Evolutionary conservation across 805 yeast genomes (phyloP).

Genomic region (Barnettozyma californica): DNA sequence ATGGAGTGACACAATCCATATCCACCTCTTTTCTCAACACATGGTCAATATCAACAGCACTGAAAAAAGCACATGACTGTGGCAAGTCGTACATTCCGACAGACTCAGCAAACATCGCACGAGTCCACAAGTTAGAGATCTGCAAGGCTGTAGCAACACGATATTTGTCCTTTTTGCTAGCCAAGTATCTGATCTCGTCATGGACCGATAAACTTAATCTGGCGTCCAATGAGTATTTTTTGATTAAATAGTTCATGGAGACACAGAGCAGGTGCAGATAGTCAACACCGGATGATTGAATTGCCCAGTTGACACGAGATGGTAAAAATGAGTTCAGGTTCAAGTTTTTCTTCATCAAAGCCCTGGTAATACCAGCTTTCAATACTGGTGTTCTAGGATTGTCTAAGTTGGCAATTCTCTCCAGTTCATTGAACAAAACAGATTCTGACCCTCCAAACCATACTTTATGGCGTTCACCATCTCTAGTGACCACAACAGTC

Average conservation of each 20-base stretch:
- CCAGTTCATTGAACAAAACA: conserved; percentile 82
- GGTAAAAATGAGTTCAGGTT: conserved; percentile 68
- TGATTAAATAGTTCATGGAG: conserved; percentile 78
- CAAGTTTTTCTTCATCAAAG: conserved; percentile 63
- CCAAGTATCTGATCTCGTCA: conserved; percentile 86
- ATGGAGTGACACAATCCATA: conserved; percentile 86
- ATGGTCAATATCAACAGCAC: conserved; percentile 86
- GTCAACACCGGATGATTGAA: conserved; percentile 97
- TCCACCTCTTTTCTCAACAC: conserved; percentile 91
- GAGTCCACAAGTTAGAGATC: conserved; percentile 88
- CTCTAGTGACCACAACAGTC: conserved; percentile 26
- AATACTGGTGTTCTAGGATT: conserved; percentile 85
- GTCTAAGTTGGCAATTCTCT: conserved; percentile 76
- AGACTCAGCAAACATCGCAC: conserved; percentile 92
- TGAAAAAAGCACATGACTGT: conserved; percentile 91
- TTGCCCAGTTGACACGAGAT: conserved; percentile 94
- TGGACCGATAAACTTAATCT: conserved; percentile 85
- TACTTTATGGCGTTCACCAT: conserved; percentile 29
- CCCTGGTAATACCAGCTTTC: conserved; percentile 90
- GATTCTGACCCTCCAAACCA: conserved; percentile 95
- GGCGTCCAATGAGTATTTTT: conserved; percentile 62
- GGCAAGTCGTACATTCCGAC: conserved; percentile 87
- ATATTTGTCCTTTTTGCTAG: conserved; percentile 66
- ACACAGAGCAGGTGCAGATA: conserved; percentile 80
- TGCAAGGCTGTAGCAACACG: conserved; percentile 80